Percentiles rank a stretch among this genome's conserved stretches.
phyloP scores from a whole-genome alignment of 257 asterid species.

The Echium plantagineum region DNA sequence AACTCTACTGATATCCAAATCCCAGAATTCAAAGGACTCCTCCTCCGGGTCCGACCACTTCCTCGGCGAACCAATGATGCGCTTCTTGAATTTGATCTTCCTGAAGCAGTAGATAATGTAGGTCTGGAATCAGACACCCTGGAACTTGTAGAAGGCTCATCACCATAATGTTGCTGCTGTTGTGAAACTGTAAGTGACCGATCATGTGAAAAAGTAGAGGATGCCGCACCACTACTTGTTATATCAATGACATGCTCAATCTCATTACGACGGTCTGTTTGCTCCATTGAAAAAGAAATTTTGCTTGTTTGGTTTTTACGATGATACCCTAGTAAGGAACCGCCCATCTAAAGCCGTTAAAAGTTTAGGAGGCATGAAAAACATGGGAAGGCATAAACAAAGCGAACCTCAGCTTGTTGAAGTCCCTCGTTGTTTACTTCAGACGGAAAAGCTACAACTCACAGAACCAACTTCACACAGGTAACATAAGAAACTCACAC shows the following conservation, averaged over 20 bases:
- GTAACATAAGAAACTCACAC: neutral
- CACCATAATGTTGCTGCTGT: conserved; percentile 33
- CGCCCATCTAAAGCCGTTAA: conserved; percentile 46
- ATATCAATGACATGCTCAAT: conserved; percentile 61
- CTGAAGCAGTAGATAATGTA: conserved; percentile 30
- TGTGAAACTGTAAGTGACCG: conserved; percentile 31
- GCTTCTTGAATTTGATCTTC: conserved; percentile 47
- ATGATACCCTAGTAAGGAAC: conserved; percentile 50
- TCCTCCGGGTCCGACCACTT: conserved; percentile 48
- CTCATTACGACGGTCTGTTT: conserved; percentile 23
- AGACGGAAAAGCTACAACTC: neutral
- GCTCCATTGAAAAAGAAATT: conserved; percentile 58
- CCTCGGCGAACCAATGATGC: conserved; percentile 57
- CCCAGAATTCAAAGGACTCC: conserved; percentile 78
- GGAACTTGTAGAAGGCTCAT: conserved; percentile 54
- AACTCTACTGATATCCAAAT: conserved; percentile 80
- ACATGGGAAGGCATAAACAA: conserved; percentile 32
- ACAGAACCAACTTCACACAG: conserved; percentile 5
- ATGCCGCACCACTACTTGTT: conserved; percentile 39
- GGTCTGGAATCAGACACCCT: conserved; percentile 43
- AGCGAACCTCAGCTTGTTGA: conserved; percentile 11
- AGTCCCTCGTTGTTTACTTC: conserved; percentile 7
- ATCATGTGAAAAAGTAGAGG: conserved; percentile 43
- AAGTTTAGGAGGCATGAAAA: conserved; percentile 23
- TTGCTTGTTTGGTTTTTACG: conserved; percentile 39